Evolutionary conservation across 768 basidiomycete genomes (phyloP), one percentile per base, ranked within the genome.

Genomic region (Pulveroboletus sp.): DNA sequence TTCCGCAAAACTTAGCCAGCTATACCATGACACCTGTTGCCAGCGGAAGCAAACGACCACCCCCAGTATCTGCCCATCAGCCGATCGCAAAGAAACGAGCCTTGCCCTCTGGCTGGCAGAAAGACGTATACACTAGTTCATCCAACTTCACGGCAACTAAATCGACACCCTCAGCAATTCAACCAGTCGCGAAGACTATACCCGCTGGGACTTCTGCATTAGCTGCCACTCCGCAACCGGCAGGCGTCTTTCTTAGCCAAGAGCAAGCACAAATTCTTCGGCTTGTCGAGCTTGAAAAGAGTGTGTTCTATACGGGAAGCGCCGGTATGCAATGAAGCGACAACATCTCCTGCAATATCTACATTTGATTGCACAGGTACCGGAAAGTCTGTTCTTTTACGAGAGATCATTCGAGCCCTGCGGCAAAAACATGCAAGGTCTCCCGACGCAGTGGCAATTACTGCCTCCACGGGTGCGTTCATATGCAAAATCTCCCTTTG

Each of bases 281-380:
- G 50, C 74, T 96, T 30, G 93, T 93, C 1, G 72, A 84, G 29
- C 73, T 80, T 12, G 83, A 81, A 3, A 67, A 82, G 39, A 95
- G 83, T 59, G 62, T 98, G 26, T 99, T 99, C 62, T 99, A 97
- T 67, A 99, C 95, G 2, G 96, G 96, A 23, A 92, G 89, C 73
- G 96, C 96, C 51, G 95, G 94, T 96, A 55, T 55, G 83, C 69
- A 26, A 40, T 40, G 36, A 29, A 31, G 13, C 35, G 14, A 14
- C 35, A 16, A 41, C 37, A 48, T 54, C 16, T 35, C 48, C 31
- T 49, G 27, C 38, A 50, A 62, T 59, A 60, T 51, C 53, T 50
- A 30, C 50, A 48, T n/a, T 40, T 22, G 4, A 45, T 8, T 26
- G 7, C 40, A 1, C 43, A 96, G 95, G 95, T 54, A 96, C 95